Evolutionary conservation across 768 basidiomycete species (phyloP), one percentile per base, ranked within the genome.

Genomic region (Sporobolomyces pararoseus): DNA sequence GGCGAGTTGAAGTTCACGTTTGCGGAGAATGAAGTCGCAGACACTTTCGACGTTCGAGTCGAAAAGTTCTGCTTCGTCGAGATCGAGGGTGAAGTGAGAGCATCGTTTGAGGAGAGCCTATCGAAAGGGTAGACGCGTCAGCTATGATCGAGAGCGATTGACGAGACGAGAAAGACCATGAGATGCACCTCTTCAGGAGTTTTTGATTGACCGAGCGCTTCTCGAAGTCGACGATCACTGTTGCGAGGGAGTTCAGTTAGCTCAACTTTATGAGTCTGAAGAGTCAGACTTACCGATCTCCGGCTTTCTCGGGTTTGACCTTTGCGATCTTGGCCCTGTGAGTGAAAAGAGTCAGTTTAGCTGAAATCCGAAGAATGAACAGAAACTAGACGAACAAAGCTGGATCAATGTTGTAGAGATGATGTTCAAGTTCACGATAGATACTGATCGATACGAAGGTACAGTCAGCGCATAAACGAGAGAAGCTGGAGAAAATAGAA

Each of bases 381-480:
- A 14, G 46, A 7, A 47, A 21, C 17, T 13, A 1, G 19, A 77
- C 78, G 71, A 49, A 78, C 78, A 78, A 74, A 23, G 83, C 84
- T 88, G 95, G 93, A 70, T 96, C 93, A 37, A 95, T 81, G 25
- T 93, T 90, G 47, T 88, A 87, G 37, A 97, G 82, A 76, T 95
- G 89, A 73, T 97, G 94, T 73, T 95, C 92, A 13, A 97, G 84
- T 77, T 97, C 94, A 37, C 94, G 84, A 79, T 97, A 96, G 71
- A 97, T 92, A 0, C 69, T 70, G 27, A 7, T 12, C 16, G 3
- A 17, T 32, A 13, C 25, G n/a, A 17, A 44, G 49, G 9, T 7
- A 25, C 1, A 19, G 39, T 42, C 57, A 16, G 57, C 44, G 29
- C 42, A 31, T 16, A 42, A 42, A 9, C 39, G 51, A 19, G 23